Evolutionary conservation across 306 rosid species (phyloP), one percentile per base, ranked within the genome.

Genomic region (Malus orientalis): DNA sequence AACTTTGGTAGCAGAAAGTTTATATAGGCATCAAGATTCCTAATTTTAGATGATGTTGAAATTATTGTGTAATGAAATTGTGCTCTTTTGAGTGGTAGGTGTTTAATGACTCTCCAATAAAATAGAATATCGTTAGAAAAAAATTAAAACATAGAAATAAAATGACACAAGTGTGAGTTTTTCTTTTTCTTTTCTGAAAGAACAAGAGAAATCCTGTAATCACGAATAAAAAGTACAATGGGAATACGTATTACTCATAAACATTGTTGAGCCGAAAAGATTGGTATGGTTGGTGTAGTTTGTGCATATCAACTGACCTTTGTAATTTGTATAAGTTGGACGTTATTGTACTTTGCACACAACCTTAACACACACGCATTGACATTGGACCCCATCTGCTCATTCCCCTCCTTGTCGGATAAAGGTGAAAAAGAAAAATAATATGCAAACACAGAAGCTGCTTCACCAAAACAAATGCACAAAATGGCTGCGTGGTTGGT

Each of bases 301-400:
- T 47, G 54, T 47, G 54, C 54, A 14, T 44, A 44, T 44, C 49
- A 44, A 44, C 54, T 47, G 54, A 14, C 61, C 53, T 71, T 61
- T 60, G 60, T 69, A 74, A 55, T 55, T 40, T 55, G 59, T 25
- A 23, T 74, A 10, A 61, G 68, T 71, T n/a, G 73, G 36, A 7
- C 44, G 49, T 76, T 12, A 79, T 79, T 77, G 54, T 69, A 74
- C 3, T 57, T 59, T 63, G 25, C 0, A 8, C 4, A 78, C 60
- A 78, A 70, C 68, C 81, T 73, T 85, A 77, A 63, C 12, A 10
- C 74, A 38, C 80, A 83, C 78, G 81, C 86, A 78, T 55, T 78
- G 80, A 42, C 70, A 73, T 55, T 67, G 40, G 19, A 75, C 80
- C 67, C 44, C n/a, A 19, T 54, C 58, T 69, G 66, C 11, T 58